Evolutionary conservation across 352 stramenopile species (phyloP).

Genomic region (Pseudoperonospora humuli): DNA sequence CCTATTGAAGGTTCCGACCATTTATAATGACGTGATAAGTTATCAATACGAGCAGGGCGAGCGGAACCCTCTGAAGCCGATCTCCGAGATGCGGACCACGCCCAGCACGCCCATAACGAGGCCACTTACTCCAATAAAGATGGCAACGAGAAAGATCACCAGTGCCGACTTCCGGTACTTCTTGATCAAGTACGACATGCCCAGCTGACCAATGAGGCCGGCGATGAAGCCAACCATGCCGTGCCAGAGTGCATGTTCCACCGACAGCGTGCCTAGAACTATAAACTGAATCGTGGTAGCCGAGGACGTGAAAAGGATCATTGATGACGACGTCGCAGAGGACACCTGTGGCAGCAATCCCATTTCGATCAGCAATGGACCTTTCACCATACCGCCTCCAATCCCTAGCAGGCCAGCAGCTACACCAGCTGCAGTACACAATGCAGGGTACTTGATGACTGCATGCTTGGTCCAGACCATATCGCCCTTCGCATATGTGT

Average conservation of each 20-base stretch:
- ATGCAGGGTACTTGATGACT: conserved; percentile 76
- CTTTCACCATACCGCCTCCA: conserved; percentile 88
- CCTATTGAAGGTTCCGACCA: conserved; percentile 3
- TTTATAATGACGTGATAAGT: background rate
- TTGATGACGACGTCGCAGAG: conserved; percentile 84
- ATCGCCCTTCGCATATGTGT: conserved; percentile 93
- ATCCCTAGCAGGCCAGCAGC: conserved; percentile 80
- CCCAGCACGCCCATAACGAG: conserved; percentile 68
- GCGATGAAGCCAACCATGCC: conserved; percentile 88
- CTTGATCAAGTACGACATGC: conserved; percentile 87
- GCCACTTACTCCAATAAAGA: conserved; percentile 64
- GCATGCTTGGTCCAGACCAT: conserved; percentile 90
- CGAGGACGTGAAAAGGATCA: conserved; percentile 93
- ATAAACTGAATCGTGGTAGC: conserved; percentile 94
- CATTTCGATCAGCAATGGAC: conserved; percentile 87
- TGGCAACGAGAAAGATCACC: conserved; percentile 68
- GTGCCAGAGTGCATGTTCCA: conserved; percentile 88
- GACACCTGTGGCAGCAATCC: conserved; percentile 81
- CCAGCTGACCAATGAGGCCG: conserved; percentile 88
- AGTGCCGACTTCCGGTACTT: conserved; percentile 84
- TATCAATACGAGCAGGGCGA: conserved; percentile 38
- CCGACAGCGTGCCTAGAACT: conserved; percentile 87
- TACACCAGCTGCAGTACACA: conserved; percentile 66
- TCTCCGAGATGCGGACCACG: conserved; percentile 38
- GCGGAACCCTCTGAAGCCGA: conserved; percentile 69